Conservation (phyloP, 352 stramenopile species). For the Globisporangium megalacanthum region DNA sequence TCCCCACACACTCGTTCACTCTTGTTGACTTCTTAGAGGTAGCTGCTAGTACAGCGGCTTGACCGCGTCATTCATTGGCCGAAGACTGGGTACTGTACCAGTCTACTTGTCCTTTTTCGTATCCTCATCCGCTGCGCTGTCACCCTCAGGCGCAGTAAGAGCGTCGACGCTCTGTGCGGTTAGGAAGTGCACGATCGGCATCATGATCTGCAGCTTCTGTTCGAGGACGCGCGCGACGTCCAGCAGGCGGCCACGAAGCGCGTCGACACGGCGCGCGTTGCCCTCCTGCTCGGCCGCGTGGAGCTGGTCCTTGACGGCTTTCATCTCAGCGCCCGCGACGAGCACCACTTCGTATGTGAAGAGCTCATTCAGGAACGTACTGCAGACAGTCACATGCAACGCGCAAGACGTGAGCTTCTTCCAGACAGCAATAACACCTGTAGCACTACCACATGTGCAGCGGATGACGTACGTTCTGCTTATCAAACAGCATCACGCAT, state of each 20-base stretch:
- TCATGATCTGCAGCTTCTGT: conserved; percentile 49
- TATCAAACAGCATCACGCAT: neutral
- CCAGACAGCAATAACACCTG: too few species aligned
- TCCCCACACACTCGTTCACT: conserved; percentile 1
- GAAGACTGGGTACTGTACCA: too few species aligned
- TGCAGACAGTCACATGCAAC: conserved; percentile 7
- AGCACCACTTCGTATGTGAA: conserved; percentile 65
- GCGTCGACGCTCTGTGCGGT: conserved; percentile 40
- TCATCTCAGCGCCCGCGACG: conserved; percentile 54
- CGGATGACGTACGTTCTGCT: conserved; percentile 30
- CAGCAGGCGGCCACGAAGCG: conserved; percentile 47
- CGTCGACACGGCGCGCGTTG: conserved; percentile 39
- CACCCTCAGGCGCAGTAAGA: too few species aligned
- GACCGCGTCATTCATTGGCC: too few species aligned
- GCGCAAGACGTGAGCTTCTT: too few species aligned
- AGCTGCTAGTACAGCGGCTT: too few species aligned
- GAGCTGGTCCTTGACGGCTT: conserved; percentile 51
- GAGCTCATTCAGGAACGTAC: conserved; percentile 54
- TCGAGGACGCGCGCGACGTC: conserved; percentile 50
- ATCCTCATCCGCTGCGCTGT: neutral
- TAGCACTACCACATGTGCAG: neutral
- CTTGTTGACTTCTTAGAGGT: neutral
- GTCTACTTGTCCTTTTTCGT: conserved; percentile 47
- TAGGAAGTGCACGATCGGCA: conserved; percentile 54
- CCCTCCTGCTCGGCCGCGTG: conserved; percentile 32